Evolutionary conservation across 2,329 filamentous ascomycete species (phyloP).

Genomic region (Aspergillus pseudoglaucus): DNA sequence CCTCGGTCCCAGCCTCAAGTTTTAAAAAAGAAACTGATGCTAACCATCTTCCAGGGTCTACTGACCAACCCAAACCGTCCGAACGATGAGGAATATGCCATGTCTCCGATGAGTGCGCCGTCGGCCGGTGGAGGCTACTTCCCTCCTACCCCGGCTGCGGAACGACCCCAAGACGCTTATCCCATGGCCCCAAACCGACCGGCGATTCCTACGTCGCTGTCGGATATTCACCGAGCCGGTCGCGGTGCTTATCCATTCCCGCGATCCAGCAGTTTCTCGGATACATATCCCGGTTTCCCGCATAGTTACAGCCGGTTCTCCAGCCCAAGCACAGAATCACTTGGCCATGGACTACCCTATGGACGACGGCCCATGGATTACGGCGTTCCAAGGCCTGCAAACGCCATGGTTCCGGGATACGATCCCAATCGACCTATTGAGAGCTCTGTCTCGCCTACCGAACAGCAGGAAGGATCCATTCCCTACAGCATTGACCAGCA

Average conservation of each 20-base stretch:
- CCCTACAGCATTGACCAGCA: slow-evolving; percentile 23
- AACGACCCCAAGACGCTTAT: not conserved
- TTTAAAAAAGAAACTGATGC: slow-evolving; percentile 1
- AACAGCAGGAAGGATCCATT: slow-evolving; percentile 20
- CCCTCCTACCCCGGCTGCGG: slow-evolving; percentile 12
- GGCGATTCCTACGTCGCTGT: slow-evolving; percentile 18
- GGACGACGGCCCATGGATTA: slow-evolving; percentile 25
- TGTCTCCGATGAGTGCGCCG: slow-evolving; percentile 30
- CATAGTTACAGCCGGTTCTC: slow-evolving; percentile 24
- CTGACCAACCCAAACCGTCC: slow-evolving; percentile 28
- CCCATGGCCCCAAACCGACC: slow-evolving; percentile 9
- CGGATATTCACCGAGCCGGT: slow-evolving; percentile 23
- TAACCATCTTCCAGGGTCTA: slow-evolving; percentile 16
- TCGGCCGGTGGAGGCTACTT: slow-evolving; percentile 32
- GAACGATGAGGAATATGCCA: slow-evolving; percentile 33
- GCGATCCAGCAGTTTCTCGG: slow-evolving; percentile 32
- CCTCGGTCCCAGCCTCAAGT: slow-evolving; percentile 36
- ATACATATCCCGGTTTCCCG: slow-evolving; percentile 21
- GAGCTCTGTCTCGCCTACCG: slow-evolving; percentile 29
- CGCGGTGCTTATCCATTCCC: slow-evolving; percentile 23
- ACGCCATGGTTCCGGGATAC: slow-evolving; percentile 23
- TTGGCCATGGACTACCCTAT: slow-evolving; percentile 21
- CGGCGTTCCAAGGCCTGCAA: slow-evolving; percentile 16
- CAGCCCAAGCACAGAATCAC: slow-evolving; percentile 17
- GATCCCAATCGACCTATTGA: slow-evolving; percentile 24